Evolutionary conservation across 495 filamentous ascomycete genomes (phyloP).

Genomic region (Xylaria palmicola): DNA sequence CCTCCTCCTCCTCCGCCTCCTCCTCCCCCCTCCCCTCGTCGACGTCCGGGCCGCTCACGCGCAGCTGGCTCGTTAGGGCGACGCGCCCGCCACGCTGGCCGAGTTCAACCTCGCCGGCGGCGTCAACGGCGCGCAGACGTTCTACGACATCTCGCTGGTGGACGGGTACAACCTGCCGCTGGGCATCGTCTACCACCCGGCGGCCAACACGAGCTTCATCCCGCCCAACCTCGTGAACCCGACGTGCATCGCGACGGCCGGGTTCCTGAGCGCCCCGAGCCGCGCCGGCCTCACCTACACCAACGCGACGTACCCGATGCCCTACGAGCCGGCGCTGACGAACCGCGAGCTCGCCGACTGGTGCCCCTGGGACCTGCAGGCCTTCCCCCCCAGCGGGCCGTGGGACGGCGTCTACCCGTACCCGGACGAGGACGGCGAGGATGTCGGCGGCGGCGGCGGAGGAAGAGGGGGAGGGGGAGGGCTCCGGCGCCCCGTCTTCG

Average conservation of each 20-base stretch:
- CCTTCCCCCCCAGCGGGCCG: slow-evolving; percentile 60
- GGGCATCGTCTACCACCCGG: slow-evolving; percentile 61
- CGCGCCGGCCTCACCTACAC: slow-evolving; percentile 42
- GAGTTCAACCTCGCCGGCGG: slow-evolving; percentile 70
- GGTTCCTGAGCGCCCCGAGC: slow-evolving; percentile 49
- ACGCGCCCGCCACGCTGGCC: slow-evolving; percentile 66
- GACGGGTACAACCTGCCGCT: slow-evolving; percentile 82
- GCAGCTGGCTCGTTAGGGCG: too few species aligned
- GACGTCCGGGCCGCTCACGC: too few species aligned
- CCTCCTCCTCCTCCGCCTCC: too few species aligned
- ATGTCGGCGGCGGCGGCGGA: too few species aligned
- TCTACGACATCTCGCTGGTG: slow-evolving; percentile 81
- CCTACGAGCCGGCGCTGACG: slow-evolving; percentile 56
- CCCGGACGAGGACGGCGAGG: slow-evolving; percentile 66
- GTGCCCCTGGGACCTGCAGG: slow-evolving; percentile 77
- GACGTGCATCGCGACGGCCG: slow-evolving; percentile 65
- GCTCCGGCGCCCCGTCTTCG: slow-evolving; percentile 64
- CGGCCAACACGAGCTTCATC: slow-evolving; percentile 55
- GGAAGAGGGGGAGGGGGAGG: too few species aligned
- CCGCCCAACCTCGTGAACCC: slow-evolving; percentile 73
- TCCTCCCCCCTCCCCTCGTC: too few species aligned
- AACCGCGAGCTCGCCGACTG: slow-evolving; percentile 54
- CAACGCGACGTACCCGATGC: slow-evolving; percentile 61
- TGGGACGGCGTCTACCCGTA: slow-evolving; percentile 72
- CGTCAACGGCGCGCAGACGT: slow-evolving; percentile 58